phyloP scores from a whole-genome alignment of 768 basidiomycete species.

The Suillus subaureus region DNA sequence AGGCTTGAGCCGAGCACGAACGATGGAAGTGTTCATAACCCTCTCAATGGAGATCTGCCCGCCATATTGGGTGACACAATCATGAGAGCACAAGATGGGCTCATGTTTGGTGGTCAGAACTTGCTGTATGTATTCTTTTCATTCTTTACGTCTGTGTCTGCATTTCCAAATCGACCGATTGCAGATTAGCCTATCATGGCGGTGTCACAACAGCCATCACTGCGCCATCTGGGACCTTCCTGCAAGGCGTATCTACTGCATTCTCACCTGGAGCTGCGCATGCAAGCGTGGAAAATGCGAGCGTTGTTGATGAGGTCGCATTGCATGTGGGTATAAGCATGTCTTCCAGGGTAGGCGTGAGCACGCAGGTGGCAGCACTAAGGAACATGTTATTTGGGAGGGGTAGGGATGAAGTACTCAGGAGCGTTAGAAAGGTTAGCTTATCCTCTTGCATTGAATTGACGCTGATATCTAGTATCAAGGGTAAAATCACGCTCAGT shows the following conservation, averaged over 20 bases:
- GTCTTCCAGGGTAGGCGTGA: constrained; percentile 50
- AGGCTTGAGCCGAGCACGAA: constrained; percentile 65
- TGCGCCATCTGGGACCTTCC: constrained; percentile 46
- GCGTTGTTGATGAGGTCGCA: constrained; percentile 61
- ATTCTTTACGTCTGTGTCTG: not conserved
- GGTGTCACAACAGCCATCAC: constrained; percentile 68
- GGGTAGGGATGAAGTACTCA: constrained; percentile 41
- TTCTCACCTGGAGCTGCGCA: constrained; percentile 61
- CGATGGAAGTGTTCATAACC: constrained; percentile 66
- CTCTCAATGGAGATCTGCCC: constrained; percentile 48
- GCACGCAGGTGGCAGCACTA: constrained; percentile 66
- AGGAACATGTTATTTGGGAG: constrained; percentile 61
- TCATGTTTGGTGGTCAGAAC: constrained; percentile 69
- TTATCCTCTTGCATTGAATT: not conserved
- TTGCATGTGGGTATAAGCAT: constrained; percentile 61
- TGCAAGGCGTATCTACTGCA: constrained; percentile 62
- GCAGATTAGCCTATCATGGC: constrained; percentile 62
- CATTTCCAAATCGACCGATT: not conserved
- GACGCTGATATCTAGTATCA: not conserved
- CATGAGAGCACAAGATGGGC: constrained; percentile 72
- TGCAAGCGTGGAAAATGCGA: constrained; percentile 55
- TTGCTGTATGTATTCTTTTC: constrained; percentile 55
- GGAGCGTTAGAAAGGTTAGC: constrained; percentile 20
- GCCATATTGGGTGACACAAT: constrained; percentile 53
- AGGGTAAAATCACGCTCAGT: constrained; percentile 71